Conservation (phyloP, 176 grass and related monocot genomes). For the Aechmea fasciata region DNA sequence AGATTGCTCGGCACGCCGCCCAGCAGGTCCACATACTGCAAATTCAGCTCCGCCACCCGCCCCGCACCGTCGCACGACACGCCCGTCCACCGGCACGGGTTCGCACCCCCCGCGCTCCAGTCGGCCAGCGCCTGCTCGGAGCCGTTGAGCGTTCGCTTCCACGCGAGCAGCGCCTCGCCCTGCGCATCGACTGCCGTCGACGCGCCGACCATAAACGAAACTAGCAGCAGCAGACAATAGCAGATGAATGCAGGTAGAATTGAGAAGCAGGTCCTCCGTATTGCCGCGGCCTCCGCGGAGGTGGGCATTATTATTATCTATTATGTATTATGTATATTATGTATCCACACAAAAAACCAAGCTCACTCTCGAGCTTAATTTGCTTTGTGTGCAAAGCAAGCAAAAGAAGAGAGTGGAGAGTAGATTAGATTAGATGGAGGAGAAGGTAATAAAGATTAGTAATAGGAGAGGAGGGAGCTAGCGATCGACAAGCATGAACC, state of each 20-base stretch:
- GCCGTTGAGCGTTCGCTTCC: conserved; percentile 43
- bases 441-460: conserved; percentile 33
- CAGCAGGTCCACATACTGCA: conserved; percentile 51
- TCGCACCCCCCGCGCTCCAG: conserved; percentile 39
- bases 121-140: conserved; percentile 10
- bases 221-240: conserved; percentile 23
- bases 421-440: not conserved
- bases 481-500: not conserved
- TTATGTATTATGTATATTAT: no score
- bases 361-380: not conserved
- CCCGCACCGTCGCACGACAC: conserved; percentile 43
- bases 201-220: conserved; percentile 20
- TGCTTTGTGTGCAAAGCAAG: not conserved
- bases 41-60: conserved; percentile 38
- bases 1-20: conserved; percentile 45
- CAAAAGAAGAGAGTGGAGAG: not conserved
- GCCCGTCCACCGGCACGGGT: conserved; percentile 64
- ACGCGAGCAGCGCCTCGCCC: conserved; percentile 52
- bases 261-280: not conserved
- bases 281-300: no score
- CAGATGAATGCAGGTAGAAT: not conserved
- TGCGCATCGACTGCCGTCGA: conserved; percentile 37
- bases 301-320: no score
- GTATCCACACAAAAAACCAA: no score
- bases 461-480: not conserved